Evolutionary conservation across 1,284 basidiomycete genomes (phyloP), one percentile per base, ranked within the genome.

Genomic region (Vanrija sp.): DNA sequence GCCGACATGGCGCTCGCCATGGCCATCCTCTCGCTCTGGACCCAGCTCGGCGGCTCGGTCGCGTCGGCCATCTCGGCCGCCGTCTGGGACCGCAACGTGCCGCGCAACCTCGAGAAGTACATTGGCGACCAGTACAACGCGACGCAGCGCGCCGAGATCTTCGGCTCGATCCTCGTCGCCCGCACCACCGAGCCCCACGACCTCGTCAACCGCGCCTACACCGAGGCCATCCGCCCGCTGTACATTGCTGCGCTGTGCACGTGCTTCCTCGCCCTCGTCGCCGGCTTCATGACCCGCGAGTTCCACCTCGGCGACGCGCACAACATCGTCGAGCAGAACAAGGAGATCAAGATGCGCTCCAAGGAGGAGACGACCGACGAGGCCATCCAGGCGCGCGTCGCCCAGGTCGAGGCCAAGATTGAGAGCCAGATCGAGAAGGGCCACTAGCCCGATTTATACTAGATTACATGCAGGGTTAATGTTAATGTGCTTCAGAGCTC

Each of bases 1-100:
- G 63, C 63, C 37, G 74, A 76, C 59, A 64, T 77, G 49, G 74
- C 75, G 8, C 61, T 72, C 14, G 72, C 73, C 44, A 71, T 71
- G 46, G 66, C 74, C 15, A 61, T 73, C 37, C 64, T 77, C 14
- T 57, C 61, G n/a, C 60, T 77, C 23, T 77, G 73, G 71, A 73
- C 74, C 0, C 61, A 61, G 15, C 63, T 77, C 23, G 76, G 76
- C 20, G 70, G 71, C 19, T 62, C 69, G 1, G 67, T 75, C 49
- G 74, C 69, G 5, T 61, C 54, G 9, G 74, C 74, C 12, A 64
- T 73, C 53, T 47, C 67, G 3, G 62, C 59, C 6, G 64, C 69
- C 6, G 57, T 74, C 24, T 75, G 74, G 74, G 64, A 61, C 15
- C 47, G 66, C 19, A 53, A 54, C 37, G 56, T 75, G 5, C 64